Conservation (phyloP, 352 stramenopile species). For the Pythium volutum region DNA sequence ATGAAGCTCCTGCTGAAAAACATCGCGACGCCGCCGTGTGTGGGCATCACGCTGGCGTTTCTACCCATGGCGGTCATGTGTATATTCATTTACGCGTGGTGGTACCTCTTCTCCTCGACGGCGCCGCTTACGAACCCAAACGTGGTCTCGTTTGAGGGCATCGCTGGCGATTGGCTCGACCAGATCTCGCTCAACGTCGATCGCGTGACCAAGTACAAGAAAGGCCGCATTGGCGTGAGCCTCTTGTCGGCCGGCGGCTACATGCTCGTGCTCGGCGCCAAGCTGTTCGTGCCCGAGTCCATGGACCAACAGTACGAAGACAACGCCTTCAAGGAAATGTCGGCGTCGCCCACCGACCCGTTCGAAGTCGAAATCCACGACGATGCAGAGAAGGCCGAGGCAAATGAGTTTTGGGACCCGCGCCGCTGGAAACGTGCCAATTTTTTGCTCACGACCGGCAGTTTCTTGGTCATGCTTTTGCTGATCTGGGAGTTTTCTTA, state of each 20-base stretch:
- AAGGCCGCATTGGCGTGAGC: constrained; percentile 80
- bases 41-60: constrained; percentile 71
- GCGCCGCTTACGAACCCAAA: constrained; percentile 48
- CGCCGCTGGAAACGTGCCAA: constrained; percentile 90
- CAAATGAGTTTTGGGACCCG: constrained; percentile 79
- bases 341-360: constrained; percentile 39
- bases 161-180: constrained; percentile 86
- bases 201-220: constrained; percentile 80
- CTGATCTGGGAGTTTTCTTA: constrained; percentile 97
- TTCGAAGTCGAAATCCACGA: constrained; percentile 59
- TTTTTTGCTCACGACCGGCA: constrained; percentile 84
- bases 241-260: constrained; percentile 85
- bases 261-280: constrained; percentile 55
- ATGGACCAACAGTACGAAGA: constrained; percentile 74
- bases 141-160: constrained; percentile 77
- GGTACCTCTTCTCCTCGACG: constrained; percentile 54
- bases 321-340: constrained; percentile 75
- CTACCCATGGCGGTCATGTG: constrained; percentile 55
- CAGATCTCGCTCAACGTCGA: constrained; percentile 79
- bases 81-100: constrained; percentile 82
- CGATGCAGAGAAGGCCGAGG: constrained; percentile 55
- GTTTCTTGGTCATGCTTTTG: constrained; percentile 86
- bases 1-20: constrained; percentile 90
- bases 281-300: constrained; percentile 83
- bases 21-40: constrained; percentile 76